phyloP scores from a whole-genome alignment of 495 filamentous ascomycete species.

The Aspergillus homomorphus region DNA sequence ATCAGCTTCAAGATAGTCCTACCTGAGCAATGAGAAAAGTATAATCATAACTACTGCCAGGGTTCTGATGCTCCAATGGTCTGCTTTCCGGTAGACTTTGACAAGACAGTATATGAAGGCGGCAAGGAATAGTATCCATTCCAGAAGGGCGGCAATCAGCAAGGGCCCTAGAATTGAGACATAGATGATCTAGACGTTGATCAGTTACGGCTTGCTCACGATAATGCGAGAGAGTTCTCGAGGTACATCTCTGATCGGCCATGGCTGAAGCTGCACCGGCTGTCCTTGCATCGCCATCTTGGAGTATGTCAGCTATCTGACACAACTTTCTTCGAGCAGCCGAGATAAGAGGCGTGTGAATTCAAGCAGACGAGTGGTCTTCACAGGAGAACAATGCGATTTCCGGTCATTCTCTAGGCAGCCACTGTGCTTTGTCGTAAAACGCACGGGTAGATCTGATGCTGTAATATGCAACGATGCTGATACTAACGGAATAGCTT shows the following conservation, averaged over 20 bases:
- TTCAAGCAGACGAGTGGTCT: not conserved
- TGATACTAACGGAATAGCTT: not conserved
- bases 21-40: conserved; percentile 74
- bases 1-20: conserved; percentile 19
- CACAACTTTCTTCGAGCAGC: not conserved
- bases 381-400: not conserved
- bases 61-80: conserved; percentile 74
- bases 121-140: conserved; percentile 92
- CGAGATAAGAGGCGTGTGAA: not conserved
- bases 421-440: not conserved
- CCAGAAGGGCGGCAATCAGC: conserved; percentile 80
- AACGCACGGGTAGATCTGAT: not conserved
- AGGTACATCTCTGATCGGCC: conserved; percentile 67
- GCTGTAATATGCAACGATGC: not conserved
- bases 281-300: conserved; percentile 11
- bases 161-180: conserved; percentile 76
- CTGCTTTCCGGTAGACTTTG: conserved; percentile 88
- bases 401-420: not conserved
- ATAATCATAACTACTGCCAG: conserved; percentile 73
- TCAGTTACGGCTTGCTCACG: conserved; percentile 14
- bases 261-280: conserved; percentile 32
- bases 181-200: conserved; percentile 63
- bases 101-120: conserved; percentile 89
- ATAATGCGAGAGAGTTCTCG: not conserved
- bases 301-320: not conserved